Percentiles rank a stretch among this genome's conserved stretches.
phyloP scores from a whole-genome alignment of 805 yeast species.

The Candida sithepensis region DNA sequence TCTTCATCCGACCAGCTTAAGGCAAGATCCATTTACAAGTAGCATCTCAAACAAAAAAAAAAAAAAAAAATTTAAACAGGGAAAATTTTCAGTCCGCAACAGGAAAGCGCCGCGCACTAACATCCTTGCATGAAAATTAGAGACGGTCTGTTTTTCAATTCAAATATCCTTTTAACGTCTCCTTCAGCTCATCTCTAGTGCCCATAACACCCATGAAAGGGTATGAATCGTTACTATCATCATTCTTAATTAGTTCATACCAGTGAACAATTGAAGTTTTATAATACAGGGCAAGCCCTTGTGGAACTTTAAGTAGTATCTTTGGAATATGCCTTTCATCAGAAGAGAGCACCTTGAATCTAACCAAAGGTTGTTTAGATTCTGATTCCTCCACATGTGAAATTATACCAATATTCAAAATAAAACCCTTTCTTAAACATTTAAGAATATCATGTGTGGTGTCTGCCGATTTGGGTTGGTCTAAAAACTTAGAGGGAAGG shows the following conservation, averaged over 20 bases:
- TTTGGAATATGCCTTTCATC: constrained; percentile 10
- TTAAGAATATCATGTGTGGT: constrained; percentile 4
- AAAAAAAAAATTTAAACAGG: constrained; percentile 1
- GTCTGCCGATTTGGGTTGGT: not conserved
- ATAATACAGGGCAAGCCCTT: not conserved
- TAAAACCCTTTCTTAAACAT: constrained; percentile 10
- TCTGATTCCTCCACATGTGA: constrained; percentile 3
- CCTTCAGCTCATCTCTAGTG: constrained; percentile 3
- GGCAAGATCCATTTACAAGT: not conserved
- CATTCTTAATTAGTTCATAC: not conserved
- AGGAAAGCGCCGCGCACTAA: constrained; percentile 8
- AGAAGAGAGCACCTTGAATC: constrained; percentile 7
- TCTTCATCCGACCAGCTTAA: too few species aligned
- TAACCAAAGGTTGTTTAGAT: constrained; percentile 9
- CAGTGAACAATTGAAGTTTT: not conserved
- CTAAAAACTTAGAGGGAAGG: constrained; percentile 1
- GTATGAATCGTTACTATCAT: not conserved
- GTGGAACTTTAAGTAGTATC: constrained; percentile 7
- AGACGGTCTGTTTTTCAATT: too few species aligned
- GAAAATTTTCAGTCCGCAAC: constrained; percentile 3
- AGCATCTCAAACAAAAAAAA: not conserved
- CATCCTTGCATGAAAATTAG: too few species aligned
- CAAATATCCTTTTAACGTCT: not conserved
- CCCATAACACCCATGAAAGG: constrained; percentile 17
- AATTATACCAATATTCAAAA: constrained; percentile 9